Percentiles rank a stretch among this genome's conserved stretches.
Conservation (phyloP, 495 filamentous ascomycete species). For the Hypomontagnella submonticulosa region DNA sequence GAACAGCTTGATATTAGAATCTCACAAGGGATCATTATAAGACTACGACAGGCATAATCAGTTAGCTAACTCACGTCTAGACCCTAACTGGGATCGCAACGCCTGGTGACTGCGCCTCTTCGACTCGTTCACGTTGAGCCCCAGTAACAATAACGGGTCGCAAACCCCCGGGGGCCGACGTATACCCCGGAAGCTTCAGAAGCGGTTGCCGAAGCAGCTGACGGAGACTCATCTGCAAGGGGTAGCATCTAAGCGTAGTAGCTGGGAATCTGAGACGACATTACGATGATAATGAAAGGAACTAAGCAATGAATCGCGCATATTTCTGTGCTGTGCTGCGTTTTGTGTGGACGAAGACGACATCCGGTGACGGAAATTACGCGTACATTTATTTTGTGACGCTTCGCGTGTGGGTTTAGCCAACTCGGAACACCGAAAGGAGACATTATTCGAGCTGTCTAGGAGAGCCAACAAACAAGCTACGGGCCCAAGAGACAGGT, state of each 20-base stretch:
- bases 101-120: constrained; percentile 69
- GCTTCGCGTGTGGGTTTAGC: too few relatives aligned
- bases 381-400: constrained; percentile 11
- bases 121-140: constrained; percentile 42
- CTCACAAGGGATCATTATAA: too few relatives aligned
- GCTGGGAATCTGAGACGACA: constrained; percentile 37
- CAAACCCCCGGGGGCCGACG: constrained; percentile 41
- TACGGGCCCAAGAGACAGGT: too few relatives aligned
- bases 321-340: background rate
- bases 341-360: background rate
- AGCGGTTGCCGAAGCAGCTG: constrained; percentile 54
- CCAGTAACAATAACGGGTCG: constrained; percentile 31
- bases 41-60: too few relatives aligned
- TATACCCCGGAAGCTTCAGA: constrained; percentile 59
- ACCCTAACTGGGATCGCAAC: constrained; percentile 82
- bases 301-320: background rate
- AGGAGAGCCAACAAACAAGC: too few relatives aligned
- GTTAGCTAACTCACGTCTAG: constrained; percentile 53
- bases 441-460: too few relatives aligned
- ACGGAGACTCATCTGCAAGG: constrained; percentile 47
- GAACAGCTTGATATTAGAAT: too few relatives aligned
- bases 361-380: background rate
- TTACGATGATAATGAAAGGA: constrained; percentile 32
- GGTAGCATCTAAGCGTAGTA: constrained; percentile 38
- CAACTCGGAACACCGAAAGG: too few relatives aligned